These are phyloP conservation scores for Podila minutissima DNA, from an alignment of 192 early-diverging fungal genomes.

Conservation along the genomic window DNA sequence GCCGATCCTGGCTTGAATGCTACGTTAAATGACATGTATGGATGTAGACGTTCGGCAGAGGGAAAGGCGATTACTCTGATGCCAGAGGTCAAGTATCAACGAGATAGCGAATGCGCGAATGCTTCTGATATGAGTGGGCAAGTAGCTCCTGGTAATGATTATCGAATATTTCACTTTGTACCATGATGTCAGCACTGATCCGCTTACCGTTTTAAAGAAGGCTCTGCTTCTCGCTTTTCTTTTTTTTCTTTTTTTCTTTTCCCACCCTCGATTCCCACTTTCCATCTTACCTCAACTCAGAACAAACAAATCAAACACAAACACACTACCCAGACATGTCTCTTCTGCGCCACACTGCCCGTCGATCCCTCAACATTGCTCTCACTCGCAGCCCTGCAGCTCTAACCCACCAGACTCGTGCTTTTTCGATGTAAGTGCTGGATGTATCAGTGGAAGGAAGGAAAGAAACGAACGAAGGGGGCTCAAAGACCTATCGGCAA, in stretches of 20 bases:
- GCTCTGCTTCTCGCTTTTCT: neutral
- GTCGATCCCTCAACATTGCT: conserved; percentile 18
- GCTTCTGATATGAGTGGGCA: no score
- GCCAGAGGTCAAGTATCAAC: no score
- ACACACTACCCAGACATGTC: conserved; percentile 17
- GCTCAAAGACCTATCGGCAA: neutral
- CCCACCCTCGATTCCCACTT: neutral
- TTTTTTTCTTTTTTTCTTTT: neutral
- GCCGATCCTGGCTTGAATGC: no score
- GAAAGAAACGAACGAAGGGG: neutral
- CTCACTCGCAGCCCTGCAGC: conserved; percentile 5
- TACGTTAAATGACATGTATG: no score
- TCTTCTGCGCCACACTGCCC: conserved; percentile 24
- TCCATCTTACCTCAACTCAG: neutral
- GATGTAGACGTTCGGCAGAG: no score
- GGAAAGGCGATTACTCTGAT: no score
- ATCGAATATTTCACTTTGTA: neutral
- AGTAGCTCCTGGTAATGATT: neutral
- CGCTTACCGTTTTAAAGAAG: neutral
- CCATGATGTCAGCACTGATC: conserved; percentile 1
- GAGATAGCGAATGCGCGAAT: no score
- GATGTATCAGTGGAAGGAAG: neutral
- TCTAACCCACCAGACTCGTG: conserved; percentile 10
- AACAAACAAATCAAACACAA: neutral
- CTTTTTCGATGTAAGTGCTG: conserved; percentile 15